These are phyloP conservation scores for Phytophthora colocasiae DNA, from an alignment of 352 stramenopile species.

Conservation along the genomic window DNA sequence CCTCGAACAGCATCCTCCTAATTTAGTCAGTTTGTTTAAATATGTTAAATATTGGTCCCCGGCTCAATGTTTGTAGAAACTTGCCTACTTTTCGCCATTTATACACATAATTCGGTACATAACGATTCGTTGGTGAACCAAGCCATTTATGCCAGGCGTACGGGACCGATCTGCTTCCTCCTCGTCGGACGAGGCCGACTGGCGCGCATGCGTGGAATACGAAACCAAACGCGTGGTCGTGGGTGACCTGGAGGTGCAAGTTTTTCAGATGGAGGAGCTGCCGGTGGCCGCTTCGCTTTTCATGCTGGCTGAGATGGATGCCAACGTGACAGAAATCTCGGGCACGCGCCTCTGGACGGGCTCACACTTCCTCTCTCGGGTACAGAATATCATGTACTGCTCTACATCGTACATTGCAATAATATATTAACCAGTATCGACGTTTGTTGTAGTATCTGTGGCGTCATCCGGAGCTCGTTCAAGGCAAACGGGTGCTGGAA, in stretches of 20 bases:
- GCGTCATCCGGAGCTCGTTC: slow-evolving; percentile 50
- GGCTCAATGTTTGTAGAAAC: too few species aligned
- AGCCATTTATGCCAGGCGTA: slow-evolving; percentile 6
- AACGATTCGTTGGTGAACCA: background rate
- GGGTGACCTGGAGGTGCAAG: slow-evolving; percentile 49
- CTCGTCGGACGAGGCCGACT: slow-evolving; percentile 53
- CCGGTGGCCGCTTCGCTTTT: slow-evolving; percentile 60
- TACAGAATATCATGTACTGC: slow-evolving; percentile 9
- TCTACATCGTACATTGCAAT: slow-evolving; percentile 7
- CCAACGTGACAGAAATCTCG: slow-evolving; percentile 75
- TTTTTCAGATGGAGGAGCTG: slow-evolving; percentile 71
- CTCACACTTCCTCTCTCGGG: slow-evolving; percentile 64
- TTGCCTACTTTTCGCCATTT: too few species aligned
- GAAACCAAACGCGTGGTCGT: slow-evolving; percentile 57
- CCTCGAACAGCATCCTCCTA: too few species aligned
- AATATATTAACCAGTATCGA: slow-evolving; percentile 4
- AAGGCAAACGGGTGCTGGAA: slow-evolving; percentile 62
- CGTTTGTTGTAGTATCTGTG: slow-evolving; percentile 53
- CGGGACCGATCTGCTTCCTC: slow-evolving; percentile 23
- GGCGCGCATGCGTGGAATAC: slow-evolving; percentile 62
- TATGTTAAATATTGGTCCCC: too few species aligned
- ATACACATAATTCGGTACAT: too few species aligned
- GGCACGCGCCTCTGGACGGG: slow-evolving; percentile 81
- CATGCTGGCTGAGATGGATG: slow-evolving; percentile 70
- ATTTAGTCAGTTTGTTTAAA: too few species aligned